These are phyloP conservation scores for Cyclospora cayetanensis DNA, from an alignment of 169 alveolate species.

Conservation along the genomic window DNA sequence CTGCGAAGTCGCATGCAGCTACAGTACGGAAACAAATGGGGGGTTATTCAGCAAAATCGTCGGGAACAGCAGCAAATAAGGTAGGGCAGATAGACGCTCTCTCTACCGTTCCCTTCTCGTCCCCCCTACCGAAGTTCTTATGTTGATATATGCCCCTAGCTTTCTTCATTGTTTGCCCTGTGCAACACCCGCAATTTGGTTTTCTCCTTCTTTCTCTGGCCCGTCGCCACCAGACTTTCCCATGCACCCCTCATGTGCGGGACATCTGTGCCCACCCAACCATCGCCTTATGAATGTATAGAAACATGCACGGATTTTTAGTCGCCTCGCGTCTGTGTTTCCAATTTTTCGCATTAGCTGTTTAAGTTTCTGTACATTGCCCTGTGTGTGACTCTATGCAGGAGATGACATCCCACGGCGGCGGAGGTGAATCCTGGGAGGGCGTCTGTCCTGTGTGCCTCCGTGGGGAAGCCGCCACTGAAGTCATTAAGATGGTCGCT, in stretches of 20 bases:
- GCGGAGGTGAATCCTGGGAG: slow-evolving; percentile 46
- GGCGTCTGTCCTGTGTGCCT: slow-evolving; percentile 63
- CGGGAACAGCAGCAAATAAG: background rate
- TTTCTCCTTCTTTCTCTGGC: background rate
- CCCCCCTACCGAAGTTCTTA: background rate
- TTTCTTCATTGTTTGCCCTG: background rate
- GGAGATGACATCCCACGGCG: background rate
- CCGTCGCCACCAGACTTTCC: background rate
- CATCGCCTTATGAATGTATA: too few species aligned
- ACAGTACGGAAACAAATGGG: background rate
- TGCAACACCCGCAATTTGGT: background rate
- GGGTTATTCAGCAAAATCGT: background rate
- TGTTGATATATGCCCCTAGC: background rate
- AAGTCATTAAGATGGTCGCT: slow-evolving; percentile 37
- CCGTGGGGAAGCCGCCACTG: slow-evolving; percentile 32
- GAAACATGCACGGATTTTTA: too few species aligned
- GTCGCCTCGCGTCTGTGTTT: too few species aligned
- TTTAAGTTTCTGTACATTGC: too few species aligned
- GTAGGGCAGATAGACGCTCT: too few species aligned
- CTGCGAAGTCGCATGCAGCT: background rate
- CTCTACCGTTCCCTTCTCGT: background rate
- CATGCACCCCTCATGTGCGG: too few species aligned
- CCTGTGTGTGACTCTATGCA: background rate
- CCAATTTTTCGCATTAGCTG: too few species aligned
- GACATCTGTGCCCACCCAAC: too few species aligned